Evolutionary conservation across 148 eudicot species (phyloP), one percentile per base, ranked within the genome.

Genomic region (Nepenthes gracilis): DNA sequence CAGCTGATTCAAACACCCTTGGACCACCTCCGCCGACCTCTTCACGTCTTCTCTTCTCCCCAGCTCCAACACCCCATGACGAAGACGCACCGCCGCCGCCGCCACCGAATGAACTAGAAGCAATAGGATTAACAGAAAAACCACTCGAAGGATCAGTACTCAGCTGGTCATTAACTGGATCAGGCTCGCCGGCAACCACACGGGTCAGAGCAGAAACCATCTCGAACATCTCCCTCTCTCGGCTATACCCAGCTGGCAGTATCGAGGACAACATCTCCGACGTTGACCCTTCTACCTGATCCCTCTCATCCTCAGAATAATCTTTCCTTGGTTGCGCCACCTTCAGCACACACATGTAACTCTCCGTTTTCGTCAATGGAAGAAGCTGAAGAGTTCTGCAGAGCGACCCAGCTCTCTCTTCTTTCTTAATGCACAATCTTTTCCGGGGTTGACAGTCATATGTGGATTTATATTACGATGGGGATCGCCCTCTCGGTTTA

Each of bases 121-220:
- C 55, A 36, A 61, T 54, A 40, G 37, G 14, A 48, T 61, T 32
- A 33, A 12, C 43, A 45, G 32, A 40, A 35, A 2, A 33, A 32
- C 23, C 23, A 23, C 23, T 23, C 23, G 33, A 23, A 5, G 47
- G 12, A 48, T 14, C 52, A 15, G n/a, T 35, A 14, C 57, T 5
- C 0, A 45, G 35, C 0, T 54, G 33, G 36, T 62, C 2, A 32
- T 14, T 5, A 43, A 15, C 5, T 23, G 54, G 35, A 60, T 34
- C 66, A 12, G 40, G 43, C 6, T 60, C 75, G 32, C 90, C 83
- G 1, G 90, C 66, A 33, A 84, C 77, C 47, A 87, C 95, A 53
- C 61, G 90, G 2, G 87, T 74, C 32, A 87, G 76, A 12, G 90
- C 95, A 1, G 87, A 80, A 33, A 87, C 95, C 76, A 87, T 87